Base-by-base conservation (phyloP, 257 asterid species). In the Plectranthus barbatus region DNA sequence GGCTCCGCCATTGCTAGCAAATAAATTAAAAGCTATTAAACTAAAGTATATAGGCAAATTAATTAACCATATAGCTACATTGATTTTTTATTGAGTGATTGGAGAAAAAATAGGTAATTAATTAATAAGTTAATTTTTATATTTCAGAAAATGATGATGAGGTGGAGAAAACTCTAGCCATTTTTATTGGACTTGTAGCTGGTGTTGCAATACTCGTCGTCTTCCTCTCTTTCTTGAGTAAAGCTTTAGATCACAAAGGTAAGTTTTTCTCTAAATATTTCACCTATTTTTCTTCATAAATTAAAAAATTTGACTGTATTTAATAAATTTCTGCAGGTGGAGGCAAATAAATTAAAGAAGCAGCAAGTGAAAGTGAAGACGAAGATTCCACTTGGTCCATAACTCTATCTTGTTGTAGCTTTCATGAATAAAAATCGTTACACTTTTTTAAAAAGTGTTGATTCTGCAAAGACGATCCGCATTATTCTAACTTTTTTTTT, bases 111-210 rank as follows among this genome's bases (percentile, higher is more conserved):
- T 26, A 26, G 31, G n/a, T n/a, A n/a, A n/a, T 65, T 42, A 36
- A 1, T 60, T 51, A 62, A 24, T 1, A 5, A 18, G 0, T 29
- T 20, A 12, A 12, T 49, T 56, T 4, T 15, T 11, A 36, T 64
- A 26, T 50, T 49, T 21, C 78, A 81, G 86, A 70, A 36, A 71
- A 75, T 12, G 79, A 79, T 53, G 86, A 83, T 2, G 99, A 81
- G 33, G 66, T 76, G 67, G 86, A 86, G 64, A 92, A 64, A 81
- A 81, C 92, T 18, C 80, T 89, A 2, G 99, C 99, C 65, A 86
- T 92, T 36, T 80, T 82, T 19, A 80, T 92, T 75, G 99, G 99
- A 49, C 81, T 90, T 42, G 72, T 86, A 48, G 95, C 90, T 57
- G 97, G 75, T 57, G 94, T 89, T 49, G 90, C 96, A 6, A 54